Conservation (phyloP, 106 monocot species). For the Narthecium ossifragum region DNA sequence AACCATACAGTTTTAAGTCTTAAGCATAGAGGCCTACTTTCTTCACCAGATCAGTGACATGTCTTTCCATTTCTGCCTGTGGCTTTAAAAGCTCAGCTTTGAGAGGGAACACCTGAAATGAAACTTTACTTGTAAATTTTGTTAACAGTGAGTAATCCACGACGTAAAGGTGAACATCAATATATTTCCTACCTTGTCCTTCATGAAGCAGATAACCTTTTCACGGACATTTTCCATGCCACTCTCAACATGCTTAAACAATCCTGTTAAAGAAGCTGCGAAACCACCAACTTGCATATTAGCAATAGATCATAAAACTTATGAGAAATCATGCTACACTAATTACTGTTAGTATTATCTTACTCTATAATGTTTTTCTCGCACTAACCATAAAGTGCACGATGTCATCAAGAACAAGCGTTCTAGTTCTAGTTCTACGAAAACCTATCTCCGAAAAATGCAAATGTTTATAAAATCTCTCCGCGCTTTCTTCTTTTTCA, state of each 20-base stretch:
- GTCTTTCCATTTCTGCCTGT: slow-evolving; percentile 95
- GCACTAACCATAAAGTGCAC: no score
- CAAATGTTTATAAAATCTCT: no score
- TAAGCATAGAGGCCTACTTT: slow-evolving; percentile 41
- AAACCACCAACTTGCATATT: not conserved
- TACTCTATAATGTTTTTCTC: no score
- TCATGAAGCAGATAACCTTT: slow-evolving; percentile 86
- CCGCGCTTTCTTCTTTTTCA: no score
- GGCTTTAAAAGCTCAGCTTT: slow-evolving; percentile 94
- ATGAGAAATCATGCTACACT: no score
- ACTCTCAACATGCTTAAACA: slow-evolving; percentile 86
- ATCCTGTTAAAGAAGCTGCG: slow-evolving; percentile 77
- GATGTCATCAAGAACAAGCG: no score
- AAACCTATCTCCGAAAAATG: no score
- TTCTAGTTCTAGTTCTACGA: no score
- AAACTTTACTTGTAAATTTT: not conserved
- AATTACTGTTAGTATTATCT: no score
- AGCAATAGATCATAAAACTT: no score
- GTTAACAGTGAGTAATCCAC: not conserved
- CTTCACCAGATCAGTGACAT: slow-evolving; percentile 87
- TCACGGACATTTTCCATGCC: slow-evolving; percentile 86
- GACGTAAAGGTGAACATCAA: slow-evolving; percentile 6
- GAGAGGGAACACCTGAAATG: slow-evolving; percentile 77
- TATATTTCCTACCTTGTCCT: slow-evolving; percentile 66
- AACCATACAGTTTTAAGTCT: not conserved